These are phyloP conservation scores for Xylariaceae sp. DNA, from an alignment of 2,329 filamentous ascomycete species.

Conservation along the genomic window DNA sequence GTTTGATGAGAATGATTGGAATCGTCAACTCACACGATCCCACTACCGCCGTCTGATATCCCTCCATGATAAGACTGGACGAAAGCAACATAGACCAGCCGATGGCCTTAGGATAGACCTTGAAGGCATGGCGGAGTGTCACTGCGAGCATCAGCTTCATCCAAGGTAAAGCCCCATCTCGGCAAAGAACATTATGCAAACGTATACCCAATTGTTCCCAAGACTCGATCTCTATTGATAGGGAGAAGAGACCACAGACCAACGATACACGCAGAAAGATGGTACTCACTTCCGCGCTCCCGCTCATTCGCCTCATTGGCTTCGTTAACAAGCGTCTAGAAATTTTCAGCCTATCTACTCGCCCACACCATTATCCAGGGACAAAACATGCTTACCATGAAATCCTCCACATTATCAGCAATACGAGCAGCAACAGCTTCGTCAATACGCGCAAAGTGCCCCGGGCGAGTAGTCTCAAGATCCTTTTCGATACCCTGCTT, in stretches of 20 bases:
- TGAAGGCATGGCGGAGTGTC: slow-evolving; percentile 38
- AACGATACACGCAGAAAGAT: not conserved
- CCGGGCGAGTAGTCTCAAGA: slow-evolving; percentile 8
- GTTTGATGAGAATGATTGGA: not conserved
- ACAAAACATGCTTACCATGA: slow-evolving; percentile 25
- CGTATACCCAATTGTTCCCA: too few relatives aligned
- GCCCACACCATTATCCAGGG: not conserved
- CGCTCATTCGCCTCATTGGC: slow-evolving; percentile 39
- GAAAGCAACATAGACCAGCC: slow-evolving; percentile 42
- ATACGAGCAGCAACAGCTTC: slow-evolving; percentile 28
- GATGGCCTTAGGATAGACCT: slow-evolving; percentile 42
- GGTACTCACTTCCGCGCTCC: slow-evolving; percentile 33
- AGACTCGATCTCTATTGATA: too few relatives aligned
- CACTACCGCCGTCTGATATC: slow-evolving; percentile 30
- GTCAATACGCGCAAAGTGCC: slow-evolving; percentile 25
- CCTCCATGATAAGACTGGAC: slow-evolving; percentile 39
- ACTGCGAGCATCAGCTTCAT: slow-evolving; percentile 19
- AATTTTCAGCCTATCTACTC: not conserved
- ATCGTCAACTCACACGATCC: slow-evolving; percentile 27
- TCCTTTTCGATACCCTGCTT: slow-evolving; percentile 23
- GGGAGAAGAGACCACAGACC: not conserved
- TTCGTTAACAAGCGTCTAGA: slow-evolving; percentile 32
- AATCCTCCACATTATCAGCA: slow-evolving; percentile 31
- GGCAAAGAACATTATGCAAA: not conserved
- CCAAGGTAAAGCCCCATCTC: not conserved